phyloP scores from a whole-genome alignment of 2,329 filamentous ascomycete species.

The Cladosporium sp. region DNA sequence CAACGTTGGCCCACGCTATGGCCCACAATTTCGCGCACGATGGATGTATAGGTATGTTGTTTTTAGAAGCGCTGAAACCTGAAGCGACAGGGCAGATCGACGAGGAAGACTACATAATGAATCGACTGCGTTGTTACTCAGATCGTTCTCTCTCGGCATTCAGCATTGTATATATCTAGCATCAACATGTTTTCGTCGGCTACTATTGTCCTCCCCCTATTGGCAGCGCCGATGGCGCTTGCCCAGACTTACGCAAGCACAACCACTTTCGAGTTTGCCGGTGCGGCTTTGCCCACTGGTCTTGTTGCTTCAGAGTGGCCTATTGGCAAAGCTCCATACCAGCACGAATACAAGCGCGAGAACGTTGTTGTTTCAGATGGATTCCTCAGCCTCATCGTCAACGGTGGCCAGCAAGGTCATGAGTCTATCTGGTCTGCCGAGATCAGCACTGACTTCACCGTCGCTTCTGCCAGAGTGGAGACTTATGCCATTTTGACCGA shows the following conservation, averaged over 20 bases:
- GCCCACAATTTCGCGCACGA: not conserved
- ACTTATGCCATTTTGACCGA: constrained; percentile 24
- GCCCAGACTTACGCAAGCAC: constrained; percentile 8
- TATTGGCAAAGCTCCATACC: not conserved
- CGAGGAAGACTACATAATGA: not conserved
- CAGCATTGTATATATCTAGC: not conserved
- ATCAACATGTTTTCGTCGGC: constrained; percentile 1
- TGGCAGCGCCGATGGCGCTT: not conserved
- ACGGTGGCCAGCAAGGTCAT: constrained; percentile 12
- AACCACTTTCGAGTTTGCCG: constrained; percentile 4
- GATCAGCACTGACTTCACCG: constrained; percentile 20
- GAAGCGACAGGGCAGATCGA: not conserved
- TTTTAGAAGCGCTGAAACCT: constrained; percentile 7
- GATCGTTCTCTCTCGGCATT: not conserved
- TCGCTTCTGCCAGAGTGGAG: constrained; percentile 22
- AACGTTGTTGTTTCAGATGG: constrained; percentile 17
- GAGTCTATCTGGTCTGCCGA: constrained; percentile 21
- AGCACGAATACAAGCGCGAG: constrained; percentile 3
- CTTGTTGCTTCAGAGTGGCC: not conserved
- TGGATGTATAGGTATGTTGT: not conserved
- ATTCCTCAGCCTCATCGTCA: constrained; percentile 23
- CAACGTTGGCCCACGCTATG: not conserved
- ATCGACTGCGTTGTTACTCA: not conserved
- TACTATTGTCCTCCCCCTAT: not conserved
- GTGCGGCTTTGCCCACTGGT: constrained; percentile 5